Evolutionary conservation across 306 rosid species (phyloP), one percentile per base, ranked within the genome.

Genomic region (Abrus pulchellus): DNA sequence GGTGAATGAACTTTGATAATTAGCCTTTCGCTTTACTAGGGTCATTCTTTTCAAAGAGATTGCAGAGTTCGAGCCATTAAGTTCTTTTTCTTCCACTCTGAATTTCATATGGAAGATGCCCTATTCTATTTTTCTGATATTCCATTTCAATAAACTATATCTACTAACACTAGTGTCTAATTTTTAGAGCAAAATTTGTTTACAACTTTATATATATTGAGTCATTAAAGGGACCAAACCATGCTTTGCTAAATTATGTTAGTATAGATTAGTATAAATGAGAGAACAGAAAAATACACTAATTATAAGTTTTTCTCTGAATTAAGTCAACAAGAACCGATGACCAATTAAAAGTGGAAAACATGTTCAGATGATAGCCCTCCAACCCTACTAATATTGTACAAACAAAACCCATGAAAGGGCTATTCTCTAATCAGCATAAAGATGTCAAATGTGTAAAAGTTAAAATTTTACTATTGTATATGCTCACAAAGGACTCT

Each of bases 181-280:
- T 13, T 27, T 60, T 76, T 48, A 76, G 52, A 11, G 50, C 40
- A 66, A 29, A 45, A 56, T 53, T 77, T 13, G 40, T 28, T 40
- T 12, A 66, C 20, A 20, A 20, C 20, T 53, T 28, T 77, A 41
- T 67, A 78, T 30, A 27, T 41, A 20, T 78, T 28, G 56, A 53
- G 75, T 10, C 34, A 13, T 20, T 49, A 40, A 55, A 20, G 33
- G 54, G 63, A 44, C 29, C 38, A 7, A 78, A 41, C 33, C 11
- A 43, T 54, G 57, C 32, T 68, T 68, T 78, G 50, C 67, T n/a
- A 44, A 32, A 38, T 56, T 63, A 57, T 65, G n/a, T 65, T 47
- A 8, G 45, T 65, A 65, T 45, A 65, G 13, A 50, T 38, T 38
- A 52, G 3, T 32, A 68, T 29, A 44, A 68, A 44, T 14, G 32